Conservation (phyloP, 75 land plant genomes). For the Selaginella tamariscina region DNA sequence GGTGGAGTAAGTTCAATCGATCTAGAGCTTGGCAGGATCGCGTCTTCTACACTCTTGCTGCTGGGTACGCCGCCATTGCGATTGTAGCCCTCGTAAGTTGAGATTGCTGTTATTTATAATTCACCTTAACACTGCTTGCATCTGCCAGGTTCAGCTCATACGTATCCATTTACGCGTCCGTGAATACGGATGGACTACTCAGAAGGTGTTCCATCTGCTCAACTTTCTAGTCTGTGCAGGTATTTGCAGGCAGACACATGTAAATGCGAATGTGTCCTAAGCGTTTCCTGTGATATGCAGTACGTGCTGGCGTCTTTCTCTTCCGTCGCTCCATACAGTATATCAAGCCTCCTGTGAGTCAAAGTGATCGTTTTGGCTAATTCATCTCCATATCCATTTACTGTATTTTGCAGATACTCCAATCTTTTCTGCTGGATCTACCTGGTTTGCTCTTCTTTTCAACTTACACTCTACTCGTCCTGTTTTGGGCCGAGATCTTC, state of each 20-base stretch:
- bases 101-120: background rate
- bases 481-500: constrained; percentile 15
- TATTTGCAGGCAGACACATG: constrained; percentile 42
- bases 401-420: constrained; percentile 6
- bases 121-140: constrained; percentile 1
- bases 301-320: constrained; percentile 47
- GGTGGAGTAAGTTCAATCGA: constrained; percentile 51
- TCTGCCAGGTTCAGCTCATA: constrained; percentile 44
- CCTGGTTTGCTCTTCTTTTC: constrained; percentile 15
- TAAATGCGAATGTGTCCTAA: background rate
- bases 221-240: constrained; percentile 62
- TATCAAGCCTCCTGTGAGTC: constrained; percentile 31
- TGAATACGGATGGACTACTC: constrained; percentile 76
- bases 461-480: constrained; percentile 18
- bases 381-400: background rate
- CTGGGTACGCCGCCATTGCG: constrained; percentile 46
- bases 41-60: constrained; percentile 52
- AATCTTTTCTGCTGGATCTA: background rate
- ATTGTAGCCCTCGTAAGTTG: constrained; percentile 52
- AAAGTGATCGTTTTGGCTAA: background rate
- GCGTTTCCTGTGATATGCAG: constrained; percentile 18
- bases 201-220: constrained; percentile 67
- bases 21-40: constrained; percentile 55
- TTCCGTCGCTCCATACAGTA: constrained; percentile 5
- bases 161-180: constrained; percentile 60